These are phyloP conservation scores for Brassica incana DNA, from an alignment of 345 rosid species.

Conservation along the genomic window DNA sequence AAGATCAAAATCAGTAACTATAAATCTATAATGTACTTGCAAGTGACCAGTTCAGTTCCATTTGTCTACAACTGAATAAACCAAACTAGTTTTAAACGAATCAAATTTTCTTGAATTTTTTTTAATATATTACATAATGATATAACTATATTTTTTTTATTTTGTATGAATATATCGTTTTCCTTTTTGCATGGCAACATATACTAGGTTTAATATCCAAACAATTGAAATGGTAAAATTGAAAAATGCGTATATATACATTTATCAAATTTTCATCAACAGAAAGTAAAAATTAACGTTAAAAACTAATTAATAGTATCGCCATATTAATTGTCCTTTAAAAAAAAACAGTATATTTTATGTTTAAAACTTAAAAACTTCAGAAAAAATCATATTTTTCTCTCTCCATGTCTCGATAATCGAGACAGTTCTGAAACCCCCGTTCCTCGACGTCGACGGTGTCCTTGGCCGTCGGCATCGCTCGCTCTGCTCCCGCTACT, in stretches of 20 bases:
- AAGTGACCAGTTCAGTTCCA: conserved; percentile 17
- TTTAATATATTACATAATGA: neutral
- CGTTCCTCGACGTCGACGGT: no score
- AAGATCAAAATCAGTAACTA: conserved; percentile 1
- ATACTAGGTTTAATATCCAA: neutral
- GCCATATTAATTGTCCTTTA: neutral
- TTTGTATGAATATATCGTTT: neutral
- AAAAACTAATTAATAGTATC: neutral
- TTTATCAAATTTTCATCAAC: neutral
- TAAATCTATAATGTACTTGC: neutral
- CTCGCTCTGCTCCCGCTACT: no score
- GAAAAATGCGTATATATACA: neutral
- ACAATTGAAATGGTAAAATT: neutral
- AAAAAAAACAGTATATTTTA: no score
- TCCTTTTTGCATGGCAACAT: neutral
- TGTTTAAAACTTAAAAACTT: no score
- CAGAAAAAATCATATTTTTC: no score
- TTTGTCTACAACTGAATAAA: neutral
- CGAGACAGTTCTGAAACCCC: no score
- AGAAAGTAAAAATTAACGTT: neutral
- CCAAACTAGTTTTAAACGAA: conserved; percentile 11
- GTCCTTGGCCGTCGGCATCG: no score
- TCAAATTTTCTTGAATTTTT: neutral
- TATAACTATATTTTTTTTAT: neutral
- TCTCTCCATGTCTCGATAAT: no score